Base-by-base conservation (phyloP, 805 yeast genomes). In the Zygosaccharomyces pseudorouxii region DNA sequence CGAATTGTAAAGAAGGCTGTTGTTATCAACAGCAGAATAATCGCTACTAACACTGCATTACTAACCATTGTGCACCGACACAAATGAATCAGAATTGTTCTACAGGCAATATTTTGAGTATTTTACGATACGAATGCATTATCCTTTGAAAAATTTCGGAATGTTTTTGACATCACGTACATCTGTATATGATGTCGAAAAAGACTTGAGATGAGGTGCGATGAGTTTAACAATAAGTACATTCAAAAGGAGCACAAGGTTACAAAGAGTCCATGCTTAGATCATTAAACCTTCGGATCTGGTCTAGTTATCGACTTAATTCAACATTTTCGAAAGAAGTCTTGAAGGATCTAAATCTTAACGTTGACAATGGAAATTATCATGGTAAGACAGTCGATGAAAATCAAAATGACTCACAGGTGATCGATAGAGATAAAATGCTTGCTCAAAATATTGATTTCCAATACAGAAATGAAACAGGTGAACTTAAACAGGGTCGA, bases 391-490 rank as follows among this genome's bases (percentile, higher is more conserved):
- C 53, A 36, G 55, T 57, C 11, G 52, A 46, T 19, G 43, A 30
- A 16, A 36, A 48, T 2, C 14, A 33, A 11, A 47, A 29, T 12
- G 37, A 22, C 25, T 50, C 44, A 6, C 22, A 5, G 9, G 76
- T 76, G 3, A 57, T 74, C 5, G 57, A 70, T 0, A 66, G 70
- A 25, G 71, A 71, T 23, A 74, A 68, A 4, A 41, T 67, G 11
- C 48, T 58, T 28, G 64, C 69, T 0, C 63, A 61, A 12, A 63
- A 66, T 33, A 62, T 68, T 4, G 37, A 14, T 2, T 53, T 59
- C 4, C 56, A 59, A 38, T 69, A 55, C 50, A 63, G 76, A 49
- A 55, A 65, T 45, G 45, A 50, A n/a, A 19, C 41, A 9, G 63
- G 64, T 4, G 44, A 49, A 16, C 50, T 50, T 3, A 40, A 42